Evolutionary conservation across 2,329 filamentous ascomycete genomes (phyloP), one percentile per base, ranked within the genome.

Genomic region (Xylariales sp.): DNA sequence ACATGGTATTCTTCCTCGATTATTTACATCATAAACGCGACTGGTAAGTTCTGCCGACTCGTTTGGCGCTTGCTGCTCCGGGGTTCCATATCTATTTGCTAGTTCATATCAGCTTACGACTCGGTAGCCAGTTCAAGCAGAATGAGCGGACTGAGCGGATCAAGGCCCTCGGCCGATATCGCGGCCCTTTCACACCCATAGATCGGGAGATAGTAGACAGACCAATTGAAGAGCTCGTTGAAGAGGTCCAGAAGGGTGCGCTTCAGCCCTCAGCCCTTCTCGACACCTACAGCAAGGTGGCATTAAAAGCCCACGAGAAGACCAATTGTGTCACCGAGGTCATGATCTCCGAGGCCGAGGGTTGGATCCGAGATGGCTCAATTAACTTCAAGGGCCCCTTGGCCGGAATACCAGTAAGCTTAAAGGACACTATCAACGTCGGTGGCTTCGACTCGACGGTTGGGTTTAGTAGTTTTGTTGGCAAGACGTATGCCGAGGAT

Each of bases 311-410:
- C 1, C 95, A 97, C 43, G 86, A 90, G 69, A 91, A 91, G 80
- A 97, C 94, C 1, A 97, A 97, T 79, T 97, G 93, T 76, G 81
- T 97, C 12, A 97, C 95, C 0, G 94, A 97, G 80, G 83, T 97
- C 64, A 87, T 97, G 82, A 86, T 97, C 45, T 84, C 88, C 0
- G 90, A 91, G 63, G 93, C 93, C 0, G 93, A 97, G 80, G 80
- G 83, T 62, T 97, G 93, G 93, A 78, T 88, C 18, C 70, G 76
- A 3, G 81, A 85, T 63, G 84, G 83, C 10, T 84, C 81, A 8
- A 83, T 89, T 77, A 94, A 97, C 77, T 81, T 95, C 39, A 87
- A 91, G 74, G 94, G 94, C 0, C 93, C 94, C 0, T 81, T 97
- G 39, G 94, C 94, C 0, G 94, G 94, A 16, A 92, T 97, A 56